Conservation (phyloP, 2,329 filamentous ascomycete genomes). For the Trichophyton schoenleinii region DNA sequence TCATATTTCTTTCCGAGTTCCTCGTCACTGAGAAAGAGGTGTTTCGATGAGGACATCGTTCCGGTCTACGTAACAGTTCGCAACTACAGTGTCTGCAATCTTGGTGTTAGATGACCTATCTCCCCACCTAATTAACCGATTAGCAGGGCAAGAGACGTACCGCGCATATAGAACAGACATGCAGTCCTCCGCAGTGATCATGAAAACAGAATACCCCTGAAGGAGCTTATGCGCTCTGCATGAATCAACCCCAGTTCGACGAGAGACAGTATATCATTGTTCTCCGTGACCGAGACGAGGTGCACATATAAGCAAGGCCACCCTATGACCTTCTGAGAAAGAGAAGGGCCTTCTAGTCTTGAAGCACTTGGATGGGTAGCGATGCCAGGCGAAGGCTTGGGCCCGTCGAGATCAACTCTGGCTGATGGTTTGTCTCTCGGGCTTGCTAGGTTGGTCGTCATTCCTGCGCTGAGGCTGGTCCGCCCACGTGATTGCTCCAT, state of each 20-base stretch:
- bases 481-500: too few relatives aligned
- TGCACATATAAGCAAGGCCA: not conserved
- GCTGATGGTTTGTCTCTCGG: too few relatives aligned
- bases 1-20: constrained; percentile 55
- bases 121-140: too few relatives aligned
- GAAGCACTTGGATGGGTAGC: not conserved
- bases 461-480: too few relatives aligned
- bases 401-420: not conserved
- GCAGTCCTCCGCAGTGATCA: not conserved
- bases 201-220: constrained; percentile 9
- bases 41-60: constrained; percentile 30
- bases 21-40: constrained; percentile 40
- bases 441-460: too few relatives aligned
- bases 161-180: not conserved
- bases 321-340: not conserved
- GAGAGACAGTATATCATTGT: not conserved
- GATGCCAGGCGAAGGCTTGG: not conserved
- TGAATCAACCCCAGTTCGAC: not conserved
- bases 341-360: not conserved
- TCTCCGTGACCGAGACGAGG: not conserved
- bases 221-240: not conserved
- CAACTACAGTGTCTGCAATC: not conserved
- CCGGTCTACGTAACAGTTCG: not conserved
- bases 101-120: not conserved
- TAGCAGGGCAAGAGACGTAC: not conserved